Base-by-base conservation (phyloP, 1,284 basidiomycete species). In the Trametes polyzona region DNA sequence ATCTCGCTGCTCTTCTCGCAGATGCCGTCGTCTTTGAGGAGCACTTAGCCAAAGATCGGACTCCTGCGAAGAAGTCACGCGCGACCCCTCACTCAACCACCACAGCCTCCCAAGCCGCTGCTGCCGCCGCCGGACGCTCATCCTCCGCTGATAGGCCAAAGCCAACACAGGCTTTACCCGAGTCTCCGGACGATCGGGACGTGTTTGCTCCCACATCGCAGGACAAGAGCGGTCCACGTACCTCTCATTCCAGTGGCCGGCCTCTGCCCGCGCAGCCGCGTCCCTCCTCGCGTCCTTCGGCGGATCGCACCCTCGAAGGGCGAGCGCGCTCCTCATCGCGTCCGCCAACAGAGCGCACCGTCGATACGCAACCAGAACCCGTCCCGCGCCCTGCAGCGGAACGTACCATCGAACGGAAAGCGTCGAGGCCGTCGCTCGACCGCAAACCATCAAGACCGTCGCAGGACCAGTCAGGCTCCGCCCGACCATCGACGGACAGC, bases 21-120 rank as follows among this genome's bases (percentile, higher is more conserved):
- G 63, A 70, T 43, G 68, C 70, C 3, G 69, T 67, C 3, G 39
- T 69, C 46, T 56, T 73, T 14, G 71, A 73, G 60, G 62, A 67
- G 47, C 67, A 65, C 41, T 55, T 73, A 16, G 58, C 67, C 32
- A 55, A 52, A 17, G 30, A 51, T 12, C 60, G 63, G 11, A 56
- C 65, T 2, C 68, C 69, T 10, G 36, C 55, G 32, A 67, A 67
- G 60, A 64, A 58, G 30, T 35, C 49, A 4, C 52, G 53, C 23
- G 32, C 56, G 4, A 35, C 47, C 1, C 44, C 53, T 30, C 35
- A 41, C 29, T 47, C 52, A 0, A 44, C 54, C 51, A 14, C 48
- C 54, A 0, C 56, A 55, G 10, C 56, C 58, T 17, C 62, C 59
- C 33, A n/a, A n/a, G n/a, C n/a, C n/a, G n/a, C n/a, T n/a, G n/a